Conservation (phyloP, 805 yeast species). For the Hanseniaspora nectarophila region DNA sequence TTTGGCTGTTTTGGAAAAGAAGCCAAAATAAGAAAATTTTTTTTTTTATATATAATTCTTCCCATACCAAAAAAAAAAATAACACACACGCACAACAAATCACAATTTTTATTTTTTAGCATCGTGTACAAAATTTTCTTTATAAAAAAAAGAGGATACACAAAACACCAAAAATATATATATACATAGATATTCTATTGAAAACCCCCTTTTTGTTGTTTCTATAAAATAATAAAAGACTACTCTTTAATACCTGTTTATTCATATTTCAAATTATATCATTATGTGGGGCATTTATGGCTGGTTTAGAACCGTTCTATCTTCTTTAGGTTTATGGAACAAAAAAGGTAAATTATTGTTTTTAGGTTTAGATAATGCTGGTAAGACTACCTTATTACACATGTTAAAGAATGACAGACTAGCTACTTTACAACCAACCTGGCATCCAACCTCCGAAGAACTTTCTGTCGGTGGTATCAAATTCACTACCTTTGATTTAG, state of each 20-base stretch:
- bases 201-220: slow-evolving; percentile 18
- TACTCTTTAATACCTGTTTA: too few relatives aligned
- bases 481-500: slow-evolving; percentile 95
- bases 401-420: slow-evolving; percentile 89
- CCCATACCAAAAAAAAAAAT: too few relatives aligned
- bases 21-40: too few relatives aligned
- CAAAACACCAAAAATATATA: too few relatives aligned
- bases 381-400: slow-evolving; percentile 81
- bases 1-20: too few relatives aligned
- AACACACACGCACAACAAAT: too few relatives aligned
- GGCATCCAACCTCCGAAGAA: slow-evolving; percentile 98
- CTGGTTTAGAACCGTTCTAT: slow-evolving; percentile 52
- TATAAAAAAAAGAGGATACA: too few relatives aligned
- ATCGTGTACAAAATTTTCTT: too few relatives aligned
- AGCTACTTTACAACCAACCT: slow-evolving; percentile 94
- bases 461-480: slow-evolving; percentile 90
- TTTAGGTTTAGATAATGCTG: slow-evolving; percentile 95
- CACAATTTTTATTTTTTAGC: too few relatives aligned
- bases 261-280: background rate
- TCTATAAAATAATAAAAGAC: background rate
- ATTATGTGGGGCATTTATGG: slow-evolving; percentile 15
- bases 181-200: slow-evolving; percentile 24
- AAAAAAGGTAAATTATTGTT: slow-evolving; percentile 93
- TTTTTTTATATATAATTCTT: too few relatives aligned
- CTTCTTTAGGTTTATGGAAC: slow-evolving; percentile 75